Evolutionary conservation across 345 rosid species (phyloP).

Genomic region (Gynandropsis gynandra): DNA sequence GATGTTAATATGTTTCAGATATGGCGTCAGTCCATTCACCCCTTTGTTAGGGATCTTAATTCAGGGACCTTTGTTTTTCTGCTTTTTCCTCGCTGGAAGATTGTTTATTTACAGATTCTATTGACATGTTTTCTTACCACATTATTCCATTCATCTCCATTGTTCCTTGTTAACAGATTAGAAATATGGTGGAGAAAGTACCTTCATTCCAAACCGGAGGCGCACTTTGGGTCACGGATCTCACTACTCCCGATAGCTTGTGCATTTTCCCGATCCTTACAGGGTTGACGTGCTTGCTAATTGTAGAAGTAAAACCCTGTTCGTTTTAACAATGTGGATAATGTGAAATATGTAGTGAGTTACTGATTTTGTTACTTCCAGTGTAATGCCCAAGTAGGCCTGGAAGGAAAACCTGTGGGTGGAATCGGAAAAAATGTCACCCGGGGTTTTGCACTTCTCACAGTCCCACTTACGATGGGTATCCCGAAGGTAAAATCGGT

Average conservation of each 20-base stretch:
- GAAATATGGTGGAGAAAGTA: conserved; percentile 62
- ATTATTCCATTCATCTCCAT: neutral
- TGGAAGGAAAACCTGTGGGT: too few species aligned
- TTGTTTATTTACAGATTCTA: neutral
- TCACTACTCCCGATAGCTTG: conserved; percentile 49
- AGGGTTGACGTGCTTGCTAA: conserved; percentile 41
- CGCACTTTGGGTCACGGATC: conserved; percentile 60
- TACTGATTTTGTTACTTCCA: neutral
- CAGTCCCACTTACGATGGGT: too few species aligned
- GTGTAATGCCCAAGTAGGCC: too few species aligned
- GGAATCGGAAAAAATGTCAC: too few species aligned
- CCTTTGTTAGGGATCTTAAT: conserved; percentile 75
- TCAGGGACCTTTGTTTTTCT: conserved; percentile 69
- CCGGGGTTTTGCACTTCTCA: too few species aligned
- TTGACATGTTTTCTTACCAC: neutral
- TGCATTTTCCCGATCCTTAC: conserved; percentile 52
- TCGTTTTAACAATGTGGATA: neutral
- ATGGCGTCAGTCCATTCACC: conserved; percentile 72
- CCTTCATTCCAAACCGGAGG: conserved; percentile 67
- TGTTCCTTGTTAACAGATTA: conserved; percentile 29
- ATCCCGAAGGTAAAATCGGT: too few species aligned
- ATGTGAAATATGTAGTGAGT: too few species aligned
- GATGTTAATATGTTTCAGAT: conserved; percentile 36
- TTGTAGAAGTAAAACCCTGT: conserved; percentile 46
- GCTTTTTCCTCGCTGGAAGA: conserved; percentile 85